Conservation (phyloP, 306 rosid species). For the Trifolium repens region DNA sequence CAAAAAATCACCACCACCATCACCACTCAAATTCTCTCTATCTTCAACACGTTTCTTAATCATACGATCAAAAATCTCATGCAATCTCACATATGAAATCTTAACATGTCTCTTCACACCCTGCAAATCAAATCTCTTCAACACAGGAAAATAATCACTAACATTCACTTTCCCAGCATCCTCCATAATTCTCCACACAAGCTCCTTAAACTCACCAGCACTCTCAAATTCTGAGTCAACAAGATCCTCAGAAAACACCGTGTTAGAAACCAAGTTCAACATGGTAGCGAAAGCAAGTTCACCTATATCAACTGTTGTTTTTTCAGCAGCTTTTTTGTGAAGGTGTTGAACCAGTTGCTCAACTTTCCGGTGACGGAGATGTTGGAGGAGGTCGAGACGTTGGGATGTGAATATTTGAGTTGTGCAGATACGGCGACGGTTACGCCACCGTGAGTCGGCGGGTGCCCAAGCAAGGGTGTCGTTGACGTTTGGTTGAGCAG, state of each 20-base stretch:
- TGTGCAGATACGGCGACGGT: constrained; percentile 62
- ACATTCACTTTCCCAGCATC: constrained; percentile 61
- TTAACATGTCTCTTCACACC: constrained; percentile 53
- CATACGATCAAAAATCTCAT: constrained; percentile 52
- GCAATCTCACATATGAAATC: constrained; percentile 58
- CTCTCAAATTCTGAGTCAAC: constrained; percentile 53
- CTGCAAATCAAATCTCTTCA: constrained; percentile 56
- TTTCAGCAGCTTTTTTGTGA: not conserved
- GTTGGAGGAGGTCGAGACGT: constrained; percentile 55
- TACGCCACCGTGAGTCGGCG: constrained; percentile 53
- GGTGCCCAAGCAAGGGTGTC: constrained; percentile 69
- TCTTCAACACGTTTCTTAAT: constrained; percentile 45
- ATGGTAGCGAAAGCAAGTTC: constrained; percentile 53
- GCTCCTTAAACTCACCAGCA: constrained; percentile 60
- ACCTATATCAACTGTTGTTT: constrained; percentile 43
- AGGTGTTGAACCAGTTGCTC: constrained; percentile 49
- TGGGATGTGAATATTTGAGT: constrained; percentile 54
- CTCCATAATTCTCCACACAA: constrained; percentile 75
- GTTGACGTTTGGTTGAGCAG: constrained; percentile 59
- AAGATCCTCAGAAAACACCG: constrained; percentile 61
- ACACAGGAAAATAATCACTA: constrained; percentile 58
- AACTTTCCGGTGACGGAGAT: constrained; percentile 55
- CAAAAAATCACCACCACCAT: constrained; percentile 52
- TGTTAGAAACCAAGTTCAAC: constrained; percentile 60
- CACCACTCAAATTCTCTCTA: not conserved